Conservation (phyloP, 2,329 filamentous ascomycete genomes). For the Monosporascus sp. region DNA sequence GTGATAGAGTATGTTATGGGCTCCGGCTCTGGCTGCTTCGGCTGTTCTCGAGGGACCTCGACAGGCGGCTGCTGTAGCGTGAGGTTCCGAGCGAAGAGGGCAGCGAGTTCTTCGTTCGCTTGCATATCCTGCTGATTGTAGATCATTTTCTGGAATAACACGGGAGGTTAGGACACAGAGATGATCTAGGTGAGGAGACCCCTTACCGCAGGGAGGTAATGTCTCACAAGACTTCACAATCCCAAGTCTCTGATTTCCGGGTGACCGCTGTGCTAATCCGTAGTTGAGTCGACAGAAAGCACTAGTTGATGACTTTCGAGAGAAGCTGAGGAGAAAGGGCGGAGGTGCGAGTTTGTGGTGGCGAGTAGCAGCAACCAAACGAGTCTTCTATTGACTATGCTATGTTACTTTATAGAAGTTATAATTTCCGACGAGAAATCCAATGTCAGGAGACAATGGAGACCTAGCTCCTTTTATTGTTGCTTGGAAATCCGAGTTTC, state of each 20-base stretch:
- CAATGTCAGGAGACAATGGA: background rate
- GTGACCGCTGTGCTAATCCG: background rate
- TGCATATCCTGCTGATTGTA: constrained; percentile 47
- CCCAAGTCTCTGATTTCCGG: background rate
- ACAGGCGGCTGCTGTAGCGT: constrained; percentile 47
- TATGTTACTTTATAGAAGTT: constrained; percentile 34
- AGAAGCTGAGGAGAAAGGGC: constrained; percentile 8
- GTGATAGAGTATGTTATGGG: constrained; percentile 68
- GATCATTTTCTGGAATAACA: constrained; percentile 28
- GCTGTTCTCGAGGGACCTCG: constrained; percentile 21
- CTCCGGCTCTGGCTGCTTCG: constrained; percentile 26
- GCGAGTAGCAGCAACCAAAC: constrained; percentile 21
- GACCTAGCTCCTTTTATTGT: background rate
- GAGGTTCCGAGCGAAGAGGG: constrained; percentile 72
- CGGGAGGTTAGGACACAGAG: constrained; percentile 10
- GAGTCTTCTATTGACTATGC: constrained; percentile 46
- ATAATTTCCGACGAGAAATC: constrained; percentile 3
- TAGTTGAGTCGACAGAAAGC: background rate
- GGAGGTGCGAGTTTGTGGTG: constrained; percentile 7
- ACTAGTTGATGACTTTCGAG: background rate
- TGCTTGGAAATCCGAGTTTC: background rate
- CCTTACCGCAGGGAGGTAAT: background rate
- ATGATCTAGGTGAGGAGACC: constrained; percentile 1
- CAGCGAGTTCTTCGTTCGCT: constrained; percentile 75
- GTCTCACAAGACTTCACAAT: background rate